phyloP scores from a whole-genome alignment of 78 protist species.

The Thecamonas trahens region DNA sequence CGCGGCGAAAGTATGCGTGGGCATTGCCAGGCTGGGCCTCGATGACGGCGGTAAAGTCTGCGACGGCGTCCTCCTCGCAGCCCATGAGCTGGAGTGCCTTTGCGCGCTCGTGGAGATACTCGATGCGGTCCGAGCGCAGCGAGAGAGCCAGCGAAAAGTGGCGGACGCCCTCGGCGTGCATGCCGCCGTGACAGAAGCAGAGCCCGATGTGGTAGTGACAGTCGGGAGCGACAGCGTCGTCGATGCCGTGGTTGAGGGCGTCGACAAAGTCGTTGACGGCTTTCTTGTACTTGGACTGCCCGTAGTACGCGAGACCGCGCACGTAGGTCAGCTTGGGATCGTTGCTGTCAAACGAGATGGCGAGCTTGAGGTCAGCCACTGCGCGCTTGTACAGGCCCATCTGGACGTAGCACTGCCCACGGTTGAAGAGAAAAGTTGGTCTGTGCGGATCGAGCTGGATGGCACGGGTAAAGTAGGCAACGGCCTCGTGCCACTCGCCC shows the following conservation, averaged over 20 bases:
- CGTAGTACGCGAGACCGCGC: conserved; percentile 13
- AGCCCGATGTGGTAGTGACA: conserved; percentile 27
- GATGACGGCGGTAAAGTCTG: conserved; percentile 33
- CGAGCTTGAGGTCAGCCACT: background rate
- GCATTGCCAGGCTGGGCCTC: conserved; percentile 30
- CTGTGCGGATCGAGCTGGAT: background rate
- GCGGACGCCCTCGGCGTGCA: conserved; percentile 14
- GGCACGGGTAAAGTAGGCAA: background rate
- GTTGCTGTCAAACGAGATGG: background rate
- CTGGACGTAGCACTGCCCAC: conserved; percentile 22
- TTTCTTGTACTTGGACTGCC: background rate
- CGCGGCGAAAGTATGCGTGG: conserved; percentile 40
- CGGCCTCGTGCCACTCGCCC: background rate
- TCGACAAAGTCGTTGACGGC: background rate
- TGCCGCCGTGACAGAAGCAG: background rate
- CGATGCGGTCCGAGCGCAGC: background rate
- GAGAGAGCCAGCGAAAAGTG: conserved; percentile 19
- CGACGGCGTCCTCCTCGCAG: conserved; percentile 18
- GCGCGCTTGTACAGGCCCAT: conserved; percentile 11
- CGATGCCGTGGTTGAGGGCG: background rate
- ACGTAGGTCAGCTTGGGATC: conserved; percentile 19
- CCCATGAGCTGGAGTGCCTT: conserved; percentile 25
- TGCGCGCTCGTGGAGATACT: conserved; percentile 41
- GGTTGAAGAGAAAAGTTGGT: conserved; percentile 14
- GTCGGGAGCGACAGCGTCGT: conserved; percentile 13